Conservation (phyloP, 305 asterid species). For the Fraxinus velutina region DNA sequence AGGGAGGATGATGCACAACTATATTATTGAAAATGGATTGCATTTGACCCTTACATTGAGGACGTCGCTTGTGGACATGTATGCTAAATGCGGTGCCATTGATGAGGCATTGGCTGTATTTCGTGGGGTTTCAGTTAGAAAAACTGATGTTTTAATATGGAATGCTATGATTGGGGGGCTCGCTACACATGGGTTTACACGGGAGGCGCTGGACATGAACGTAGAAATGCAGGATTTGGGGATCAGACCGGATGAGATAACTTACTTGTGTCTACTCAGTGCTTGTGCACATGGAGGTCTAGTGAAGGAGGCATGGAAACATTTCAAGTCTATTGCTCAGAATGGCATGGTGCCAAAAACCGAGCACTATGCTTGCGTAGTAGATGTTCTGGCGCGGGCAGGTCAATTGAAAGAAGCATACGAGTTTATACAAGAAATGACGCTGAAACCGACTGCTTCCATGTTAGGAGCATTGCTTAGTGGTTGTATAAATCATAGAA, state of each 20-base stretch:
- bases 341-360: constrained; percentile 54
- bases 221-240: constrained; percentile 39
- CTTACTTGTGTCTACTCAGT: constrained; percentile 61
- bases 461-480: constrained; percentile 69
- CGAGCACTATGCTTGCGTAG: constrained; percentile 81
- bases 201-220: constrained; percentile 44
- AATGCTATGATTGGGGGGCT: constrained; percentile 78
- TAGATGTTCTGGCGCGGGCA: constrained; percentile 81
- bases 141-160: constrained; percentile 66
- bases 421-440: constrained; percentile 42
- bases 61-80: constrained; percentile 82
- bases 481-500: constrained; percentile 67
- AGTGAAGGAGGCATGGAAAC: constrained; percentile 58
- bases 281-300: constrained; percentile 87
- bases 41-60: constrained; percentile 50
- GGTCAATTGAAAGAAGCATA: constrained; percentile 60
- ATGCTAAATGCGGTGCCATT: constrained; percentile 79
- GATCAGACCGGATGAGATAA: constrained; percentile 66
- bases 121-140: constrained; percentile 30
- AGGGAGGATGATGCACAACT: constrained; percentile 57
- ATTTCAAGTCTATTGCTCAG: constrained; percentile 40
- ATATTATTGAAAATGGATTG: constrained; percentile 44
- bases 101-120: constrained; percentile 60
- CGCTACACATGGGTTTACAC: constrained; percentile 62
- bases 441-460: constrained; percentile 60